Conservation (phyloP, 306 rosid genomes). For the Cucurbita ficifolia region DNA sequence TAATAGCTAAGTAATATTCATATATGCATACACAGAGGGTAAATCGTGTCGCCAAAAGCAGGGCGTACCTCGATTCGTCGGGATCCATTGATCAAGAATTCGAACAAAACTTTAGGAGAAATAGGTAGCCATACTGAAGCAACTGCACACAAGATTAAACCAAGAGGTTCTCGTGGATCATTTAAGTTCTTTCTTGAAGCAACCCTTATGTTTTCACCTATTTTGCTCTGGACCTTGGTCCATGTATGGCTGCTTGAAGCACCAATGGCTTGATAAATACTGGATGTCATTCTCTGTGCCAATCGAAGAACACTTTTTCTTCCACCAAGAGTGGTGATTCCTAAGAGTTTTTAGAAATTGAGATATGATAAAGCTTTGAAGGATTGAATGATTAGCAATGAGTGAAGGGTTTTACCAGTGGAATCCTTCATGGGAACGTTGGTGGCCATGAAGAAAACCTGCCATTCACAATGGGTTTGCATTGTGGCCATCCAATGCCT, state of each 20-base stretch:
- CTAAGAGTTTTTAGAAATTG: slow-evolving; percentile 14
- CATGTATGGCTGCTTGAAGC: slow-evolving; percentile 80
- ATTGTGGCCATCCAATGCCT: slow-evolving; percentile 80
- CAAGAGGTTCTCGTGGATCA: slow-evolving; percentile 82
- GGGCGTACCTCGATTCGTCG: slow-evolving; percentile 52
- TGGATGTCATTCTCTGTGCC: slow-evolving; percentile 85
- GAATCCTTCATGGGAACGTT: slow-evolving; percentile 97
- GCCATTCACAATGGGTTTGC: slow-evolving; percentile 84
- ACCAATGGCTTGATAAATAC: slow-evolving; percentile 67
- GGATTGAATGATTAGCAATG: neutral
- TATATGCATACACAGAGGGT: neutral
- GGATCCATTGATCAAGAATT: slow-evolving; percentile 74
- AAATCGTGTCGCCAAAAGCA: neutral
- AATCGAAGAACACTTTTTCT: slow-evolving; percentile 76
- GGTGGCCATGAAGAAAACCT: slow-evolving; percentile 77
- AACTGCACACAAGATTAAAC: slow-evolving; percentile 82
- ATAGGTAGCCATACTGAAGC: slow-evolving; percentile 86
- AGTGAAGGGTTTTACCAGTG: slow-evolving; percentile 13
- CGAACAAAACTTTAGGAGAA: slow-evolving; percentile 46
- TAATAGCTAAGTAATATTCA: no score
- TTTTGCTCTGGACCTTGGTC: slow-evolving; percentile 64
- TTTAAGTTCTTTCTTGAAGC: slow-evolving; percentile 88
- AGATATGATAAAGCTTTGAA: neutral
- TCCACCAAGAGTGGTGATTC: slow-evolving; percentile 82
- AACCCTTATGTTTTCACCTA: slow-evolving; percentile 75